A percentile compares a stretch with the other conserved stretches of the same genome.
These are phyloP conservation scores for Tetragonia tetragonoides DNA, from an alignment of 148 eudicot genomes.

Conservation along the genomic window DNA sequence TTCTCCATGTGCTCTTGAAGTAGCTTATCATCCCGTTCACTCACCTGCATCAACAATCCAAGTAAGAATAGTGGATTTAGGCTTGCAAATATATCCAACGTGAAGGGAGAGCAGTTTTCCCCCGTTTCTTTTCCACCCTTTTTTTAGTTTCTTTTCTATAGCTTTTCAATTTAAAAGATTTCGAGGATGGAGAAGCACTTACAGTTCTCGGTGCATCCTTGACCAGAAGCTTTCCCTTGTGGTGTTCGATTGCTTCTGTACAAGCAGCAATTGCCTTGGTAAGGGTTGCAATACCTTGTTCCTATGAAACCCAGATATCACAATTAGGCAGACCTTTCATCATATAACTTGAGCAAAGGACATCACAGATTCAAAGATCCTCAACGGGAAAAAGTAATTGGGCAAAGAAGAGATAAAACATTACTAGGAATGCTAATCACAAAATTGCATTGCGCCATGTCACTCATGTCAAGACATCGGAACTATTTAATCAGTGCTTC, in stretches of 20 bases:
- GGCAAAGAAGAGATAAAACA: not conserved
- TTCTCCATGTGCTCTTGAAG: conserved; percentile 60
- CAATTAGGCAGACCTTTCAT: not conserved
- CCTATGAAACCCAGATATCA: conserved; percentile 39
- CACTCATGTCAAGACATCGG: not conserved
- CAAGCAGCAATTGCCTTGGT: conserved; percentile 77
- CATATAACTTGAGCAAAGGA: not conserved
- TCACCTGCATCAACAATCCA: conserved; percentile 50
- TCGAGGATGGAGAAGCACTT: conserved; percentile 15
- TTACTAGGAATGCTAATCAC: not conserved
- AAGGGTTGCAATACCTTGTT: conserved; percentile 84
- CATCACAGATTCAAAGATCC: not conserved
- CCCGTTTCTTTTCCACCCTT: not conserved
- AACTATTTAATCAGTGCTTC: not conserved
- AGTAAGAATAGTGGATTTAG: not conserved
- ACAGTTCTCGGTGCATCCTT: conserved; percentile 97
- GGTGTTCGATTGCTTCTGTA: conserved; percentile 67
- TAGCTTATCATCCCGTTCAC: conserved; percentile 77
- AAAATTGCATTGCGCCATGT: not conserved
- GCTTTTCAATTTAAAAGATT: no score
- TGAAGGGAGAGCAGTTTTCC: no score
- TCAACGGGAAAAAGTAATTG: not conserved
- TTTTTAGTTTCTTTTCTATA: not conserved
- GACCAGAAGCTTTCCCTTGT: conserved; percentile 81
- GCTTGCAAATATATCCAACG: no score